These are phyloP conservation scores for Verticillium dahliae DNA, from an alignment of 2,329 filamentous ascomycete species.

Conservation along the genomic window DNA sequence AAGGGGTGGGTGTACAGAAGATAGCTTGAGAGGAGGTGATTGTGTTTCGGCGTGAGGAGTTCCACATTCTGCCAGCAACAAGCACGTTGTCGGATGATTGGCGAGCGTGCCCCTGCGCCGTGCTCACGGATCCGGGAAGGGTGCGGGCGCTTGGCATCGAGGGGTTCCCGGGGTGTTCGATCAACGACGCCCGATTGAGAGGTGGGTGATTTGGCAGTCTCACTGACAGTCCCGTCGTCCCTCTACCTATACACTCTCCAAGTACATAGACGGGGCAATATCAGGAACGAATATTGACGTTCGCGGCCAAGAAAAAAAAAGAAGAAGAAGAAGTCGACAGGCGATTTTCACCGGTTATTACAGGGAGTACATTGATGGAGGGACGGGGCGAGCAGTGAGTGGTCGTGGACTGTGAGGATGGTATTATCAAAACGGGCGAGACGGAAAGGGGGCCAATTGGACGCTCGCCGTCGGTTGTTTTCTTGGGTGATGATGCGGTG, in stretches of 20 bases:
- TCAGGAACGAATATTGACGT: not conserved
- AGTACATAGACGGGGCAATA: not conserved
- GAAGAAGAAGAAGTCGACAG: not conserved
- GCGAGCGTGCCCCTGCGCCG: conserved; percentile 3
- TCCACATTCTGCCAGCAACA: not conserved
- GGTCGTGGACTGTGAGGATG: not conserved
- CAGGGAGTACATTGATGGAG: not conserved
- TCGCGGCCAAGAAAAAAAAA: not conserved
- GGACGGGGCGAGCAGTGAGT: not conserved
- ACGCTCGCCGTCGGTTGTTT: not conserved
- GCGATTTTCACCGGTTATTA: not conserved
- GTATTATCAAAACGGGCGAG: not conserved
- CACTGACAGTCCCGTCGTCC: conserved; percentile 3
- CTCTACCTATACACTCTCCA: not conserved
- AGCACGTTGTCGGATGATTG: conserved; percentile 14
- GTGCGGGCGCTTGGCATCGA: conserved; percentile 4
- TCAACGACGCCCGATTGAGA: not conserved
- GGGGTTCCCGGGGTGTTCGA: not conserved
- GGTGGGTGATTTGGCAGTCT: not conserved
- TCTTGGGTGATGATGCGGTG: not conserved
- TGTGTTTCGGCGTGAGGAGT: not conserved
- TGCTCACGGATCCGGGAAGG: not conserved
- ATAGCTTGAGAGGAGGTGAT: not conserved
- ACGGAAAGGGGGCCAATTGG: not conserved
- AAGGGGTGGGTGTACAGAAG: not conserved